Conservation (phyloP, 1,284 basidiomycete species). For the Wallemia mellicola region DNA sequence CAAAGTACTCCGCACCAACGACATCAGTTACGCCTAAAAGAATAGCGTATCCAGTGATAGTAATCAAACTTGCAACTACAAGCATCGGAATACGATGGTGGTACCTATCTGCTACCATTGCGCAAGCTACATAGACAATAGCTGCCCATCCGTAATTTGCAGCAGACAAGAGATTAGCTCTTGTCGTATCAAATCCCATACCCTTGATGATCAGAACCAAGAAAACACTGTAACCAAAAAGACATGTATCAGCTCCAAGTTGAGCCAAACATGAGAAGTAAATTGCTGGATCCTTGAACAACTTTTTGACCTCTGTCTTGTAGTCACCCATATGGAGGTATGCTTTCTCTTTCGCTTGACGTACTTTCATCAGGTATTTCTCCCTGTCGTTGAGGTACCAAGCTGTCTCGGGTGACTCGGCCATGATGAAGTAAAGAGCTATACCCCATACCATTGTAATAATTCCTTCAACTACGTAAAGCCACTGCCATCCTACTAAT, state of each 20-base stretch:
- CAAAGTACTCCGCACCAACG: neutral
- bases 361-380: neutral
- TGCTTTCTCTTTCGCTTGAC: neutral
- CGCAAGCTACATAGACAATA: neutral
- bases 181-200: neutral
- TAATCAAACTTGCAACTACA: neutral
- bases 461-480: neutral
- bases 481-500: neutral
- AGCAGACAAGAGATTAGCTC: neutral
- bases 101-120: neutral
- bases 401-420: neutral
- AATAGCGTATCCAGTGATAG: neutral
- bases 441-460: neutral
- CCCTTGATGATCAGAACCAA: neutral
- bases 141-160: neutral
- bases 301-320: neutral
- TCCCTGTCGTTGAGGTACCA: constrained; percentile 1
- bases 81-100: neutral
- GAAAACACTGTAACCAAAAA: neutral
- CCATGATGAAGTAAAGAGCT: neutral
- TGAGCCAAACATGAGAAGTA: neutral
- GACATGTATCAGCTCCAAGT: neutral
- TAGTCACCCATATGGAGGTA: neutral
- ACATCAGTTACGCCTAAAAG: neutral
- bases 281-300: neutral